phyloP scores from a whole-genome alignment of 164 flowering plant genomes.

The Akebia trifoliata region DNA sequence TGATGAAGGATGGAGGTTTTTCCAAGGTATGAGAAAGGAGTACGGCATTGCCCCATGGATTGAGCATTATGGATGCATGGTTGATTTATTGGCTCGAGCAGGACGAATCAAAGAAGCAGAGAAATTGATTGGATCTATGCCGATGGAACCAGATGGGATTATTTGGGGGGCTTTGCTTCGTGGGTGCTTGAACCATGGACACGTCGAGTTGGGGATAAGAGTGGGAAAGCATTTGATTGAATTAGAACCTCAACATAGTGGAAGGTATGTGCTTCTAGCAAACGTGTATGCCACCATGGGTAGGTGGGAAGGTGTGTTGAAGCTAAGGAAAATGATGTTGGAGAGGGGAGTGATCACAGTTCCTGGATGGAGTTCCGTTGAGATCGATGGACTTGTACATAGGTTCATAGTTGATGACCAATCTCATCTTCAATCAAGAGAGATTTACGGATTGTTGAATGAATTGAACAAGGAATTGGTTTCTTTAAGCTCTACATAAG shows the following conservation, averaged over 20 bases:
- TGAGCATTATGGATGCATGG: conserved; percentile 41
- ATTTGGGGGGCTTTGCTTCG: conserved; percentile 37
- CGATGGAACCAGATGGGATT: conserved; percentile 31
- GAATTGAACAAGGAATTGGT: conserved; percentile 11
- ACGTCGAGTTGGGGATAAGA: conserved; percentile 18
- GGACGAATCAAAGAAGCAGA: conserved; percentile 25
- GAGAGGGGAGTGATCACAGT: conserved; percentile 13
- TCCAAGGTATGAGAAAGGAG: conserved; percentile 22
- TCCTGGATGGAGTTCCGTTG: conserved; percentile 27
- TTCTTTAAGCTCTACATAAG: conserved; percentile 3
- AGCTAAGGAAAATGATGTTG: conserved; percentile 25
- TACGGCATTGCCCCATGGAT: conserved; percentile 22
- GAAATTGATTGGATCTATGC: conserved; percentile 23
- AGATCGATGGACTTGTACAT: conserved; percentile 22
- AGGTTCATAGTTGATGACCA: conserved; percentile 18
- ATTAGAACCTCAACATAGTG: conserved; percentile 20
- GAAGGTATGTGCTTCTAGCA: conserved; percentile 22
- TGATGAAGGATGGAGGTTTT: conserved; percentile 19
- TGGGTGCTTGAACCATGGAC: conserved; percentile 27
- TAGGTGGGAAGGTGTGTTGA: conserved; percentile 20
- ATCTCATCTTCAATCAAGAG: conserved; percentile 9
- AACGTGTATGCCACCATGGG: conserved; percentile 24
- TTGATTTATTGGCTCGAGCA: conserved; percentile 34
- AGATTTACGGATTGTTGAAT: conserved; percentile 12
- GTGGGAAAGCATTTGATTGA: conserved; percentile 19